These are phyloP conservation scores for Cyclostephanos invisitatus DNA, from an alignment of 108 stramenopile genomes.

Conservation along the genomic window DNA sequence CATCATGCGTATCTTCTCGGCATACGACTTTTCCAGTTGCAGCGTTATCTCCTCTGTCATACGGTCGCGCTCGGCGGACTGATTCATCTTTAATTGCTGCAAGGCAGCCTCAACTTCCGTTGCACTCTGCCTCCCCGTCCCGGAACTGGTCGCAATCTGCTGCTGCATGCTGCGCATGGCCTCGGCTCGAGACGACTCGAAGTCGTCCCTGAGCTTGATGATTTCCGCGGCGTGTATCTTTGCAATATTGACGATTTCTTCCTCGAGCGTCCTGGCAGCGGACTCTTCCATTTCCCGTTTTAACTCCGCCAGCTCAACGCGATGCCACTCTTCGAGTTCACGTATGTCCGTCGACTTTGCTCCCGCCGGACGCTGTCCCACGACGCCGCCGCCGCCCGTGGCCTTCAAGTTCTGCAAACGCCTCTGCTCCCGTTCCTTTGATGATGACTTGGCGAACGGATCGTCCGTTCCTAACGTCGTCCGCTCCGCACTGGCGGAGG, in stretches of 20 bases:
- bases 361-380: slow-evolving; percentile 12
- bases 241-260: slow-evolving; percentile 36
- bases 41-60: slow-evolving; percentile 23
- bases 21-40: slow-evolving; percentile 17
- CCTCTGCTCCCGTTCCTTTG: slow-evolving; percentile 45
- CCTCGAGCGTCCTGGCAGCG: slow-evolving; percentile 21
- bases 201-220: slow-evolving; percentile 26
- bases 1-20: slow-evolving; percentile 18
- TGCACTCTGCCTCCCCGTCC: neutral
- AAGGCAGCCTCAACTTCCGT: slow-evolving; percentile 10
- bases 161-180: slow-evolving; percentile 20
- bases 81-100: slow-evolving; percentile 16
- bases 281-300: slow-evolving; percentile 21
- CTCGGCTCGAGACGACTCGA: slow-evolving; percentile 26
- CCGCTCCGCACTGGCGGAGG: slow-evolving; percentile 1
- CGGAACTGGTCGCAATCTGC: slow-evolving; percentile 3
- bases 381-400: slow-evolving; percentile 11
- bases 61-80: slow-evolving; percentile 14
- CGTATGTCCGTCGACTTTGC: slow-evolving; percentile 8
- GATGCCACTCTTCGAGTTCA: slow-evolving; percentile 16
- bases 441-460: slow-evolving; percentile 19
- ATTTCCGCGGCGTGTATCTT: slow-evolving; percentile 36
- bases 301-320: slow-evolving; percentile 20
- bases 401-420: slow-evolving; percentile 28
- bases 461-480: slow-evolving; percentile 10